phyloP scores from a whole-genome alignment of 192 early-diverging fungal genomes.

The Coemansia sp. region DNA sequence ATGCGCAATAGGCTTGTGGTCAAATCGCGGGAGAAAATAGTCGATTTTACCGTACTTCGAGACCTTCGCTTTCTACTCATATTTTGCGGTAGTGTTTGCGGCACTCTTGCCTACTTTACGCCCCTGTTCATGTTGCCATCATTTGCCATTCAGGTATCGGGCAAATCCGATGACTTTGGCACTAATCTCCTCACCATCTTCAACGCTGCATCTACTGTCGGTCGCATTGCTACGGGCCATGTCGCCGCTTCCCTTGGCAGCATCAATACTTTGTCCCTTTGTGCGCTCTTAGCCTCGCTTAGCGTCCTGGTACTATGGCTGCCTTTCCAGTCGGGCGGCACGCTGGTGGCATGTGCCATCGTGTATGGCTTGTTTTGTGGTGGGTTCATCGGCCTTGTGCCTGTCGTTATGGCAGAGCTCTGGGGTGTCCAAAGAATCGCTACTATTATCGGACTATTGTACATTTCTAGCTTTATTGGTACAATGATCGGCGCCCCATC shows the following conservation, averaged over 20 bases:
- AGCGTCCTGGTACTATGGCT: conserved; percentile 59
- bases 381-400: conserved; percentile 58
- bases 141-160: conserved; percentile 43
- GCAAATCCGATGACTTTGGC: conserved; percentile 47
- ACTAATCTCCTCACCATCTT: conserved; percentile 66
- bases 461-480: conserved; percentile 55
- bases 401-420: conserved; percentile 58
- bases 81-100: conserved; percentile 41
- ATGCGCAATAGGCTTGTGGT: conserved; percentile 39
- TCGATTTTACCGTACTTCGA: conserved; percentile 52
- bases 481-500: conserved; percentile 58
- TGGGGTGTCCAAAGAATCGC: conserved; percentile 60
- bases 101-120: conserved; percentile 60
- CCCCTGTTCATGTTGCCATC: conserved; percentile 61
- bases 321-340: conserved; percentile 49
- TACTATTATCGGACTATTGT: conserved; percentile 61
- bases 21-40: conserved; percentile 27
- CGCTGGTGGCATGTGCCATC: conserved; percentile 53
- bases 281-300: conserved; percentile 42
- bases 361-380: conserved; percentile 63
- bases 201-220: conserved; percentile 64
- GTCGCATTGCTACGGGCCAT: conserved; percentile 65
- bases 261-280: conserved; percentile 61
- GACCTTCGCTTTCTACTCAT: conserved; percentile 52
- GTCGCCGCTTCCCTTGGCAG: conserved; percentile 62